Evolutionary conservation across 441 rosid genomes (phyloP), one percentile per base, ranked within the genome.

Genomic region (Kokia cookei): DNA sequence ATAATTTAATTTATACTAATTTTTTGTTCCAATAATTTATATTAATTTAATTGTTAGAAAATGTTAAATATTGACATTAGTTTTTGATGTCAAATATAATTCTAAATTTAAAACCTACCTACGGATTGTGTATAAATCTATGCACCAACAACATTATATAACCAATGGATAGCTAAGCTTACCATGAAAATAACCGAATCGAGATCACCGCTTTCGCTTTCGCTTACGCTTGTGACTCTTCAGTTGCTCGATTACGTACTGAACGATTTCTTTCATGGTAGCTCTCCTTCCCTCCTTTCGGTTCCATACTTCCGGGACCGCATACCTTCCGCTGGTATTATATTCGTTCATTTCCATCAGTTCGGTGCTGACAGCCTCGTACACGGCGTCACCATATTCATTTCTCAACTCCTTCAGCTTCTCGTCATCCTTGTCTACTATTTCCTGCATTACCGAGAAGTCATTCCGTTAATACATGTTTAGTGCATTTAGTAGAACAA

Each of bases 291-390:
- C 69, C 67, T 73, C 80, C 66, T 78, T 75, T 5, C 29, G 2
- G 67, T 80, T 77, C 86, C 86, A 83, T 27, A 73, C 1, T 58
- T 70, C 80, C 3, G 53, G 62, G 8, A 80, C 70, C 1, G 32
- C 14, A 43, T 72, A 77, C 40, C 76, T 42, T 35, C 80, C 74
- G 42, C 78, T 80, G 0, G 80, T 72, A 61, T 80, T 80, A 70
- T 75, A 77, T 65, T 79, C 71, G 29, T 82, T 73, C 53, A 80
- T 14, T 79, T 80, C 83, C 83, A 69, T 1, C 54, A 79, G 13
- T 68, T 81, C 85, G 12, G 65, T 72, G 48, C 62, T 19, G 14
- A 79, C 74, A 24, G 79, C 77, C 47, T 68, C 14, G 4, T 71
- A 79, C 13, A 19, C 22, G 22, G 4, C 72, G 42, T 82, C 81